phyloP scores from a whole-genome alignment of 1,139 yeast species.

The Kodamaea fungicola region DNA sequence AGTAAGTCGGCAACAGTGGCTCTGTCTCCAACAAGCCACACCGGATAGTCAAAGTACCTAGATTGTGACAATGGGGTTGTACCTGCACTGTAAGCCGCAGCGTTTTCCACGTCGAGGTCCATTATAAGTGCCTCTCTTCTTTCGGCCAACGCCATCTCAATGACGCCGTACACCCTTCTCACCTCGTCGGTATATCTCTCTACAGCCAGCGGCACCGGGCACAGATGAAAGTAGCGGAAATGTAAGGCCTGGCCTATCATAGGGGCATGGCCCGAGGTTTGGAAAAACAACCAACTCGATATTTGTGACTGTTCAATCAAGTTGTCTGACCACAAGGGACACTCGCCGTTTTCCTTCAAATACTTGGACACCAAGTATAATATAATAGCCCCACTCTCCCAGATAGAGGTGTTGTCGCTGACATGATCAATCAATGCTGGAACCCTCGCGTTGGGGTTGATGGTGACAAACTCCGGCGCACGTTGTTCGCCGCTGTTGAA shows the following conservation, averaged over 20 bases:
- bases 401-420: constrained; percentile 72
- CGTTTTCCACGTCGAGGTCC: constrained; percentile 87
- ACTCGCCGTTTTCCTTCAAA: constrained; percentile 66
- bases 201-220: constrained; percentile 83
- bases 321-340: constrained; percentile 79
- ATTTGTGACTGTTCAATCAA: constrained; percentile 83
- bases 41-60: constrained; percentile 87
- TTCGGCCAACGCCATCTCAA: constrained; percentile 94
- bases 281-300: constrained; percentile 87
- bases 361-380: constrained; percentile 70
- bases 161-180: constrained; percentile 87
- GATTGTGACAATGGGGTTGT: constrained; percentile 84
- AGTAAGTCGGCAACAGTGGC: constrained; percentile 89
- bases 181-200: constrained; percentile 93
- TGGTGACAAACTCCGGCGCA: constrained; percentile 86
- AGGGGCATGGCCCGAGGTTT: constrained; percentile 95
- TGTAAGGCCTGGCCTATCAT: constrained; percentile 98
- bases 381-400: constrained; percentile 94
- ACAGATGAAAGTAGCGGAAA: constrained; percentile 86
- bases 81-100: constrained; percentile 86
- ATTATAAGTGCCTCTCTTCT: constrained; percentile 84
- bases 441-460: constrained; percentile 92
- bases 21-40: constrained; percentile 91
- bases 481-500: constrained; percentile 88
- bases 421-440: constrained; percentile 91